A percentile compares a stretch with the other conserved stretches of the same genome.
phyloP scores from a whole-genome alignment of 805 yeast species.

The Wickerhamiella slavikovae region DNA sequence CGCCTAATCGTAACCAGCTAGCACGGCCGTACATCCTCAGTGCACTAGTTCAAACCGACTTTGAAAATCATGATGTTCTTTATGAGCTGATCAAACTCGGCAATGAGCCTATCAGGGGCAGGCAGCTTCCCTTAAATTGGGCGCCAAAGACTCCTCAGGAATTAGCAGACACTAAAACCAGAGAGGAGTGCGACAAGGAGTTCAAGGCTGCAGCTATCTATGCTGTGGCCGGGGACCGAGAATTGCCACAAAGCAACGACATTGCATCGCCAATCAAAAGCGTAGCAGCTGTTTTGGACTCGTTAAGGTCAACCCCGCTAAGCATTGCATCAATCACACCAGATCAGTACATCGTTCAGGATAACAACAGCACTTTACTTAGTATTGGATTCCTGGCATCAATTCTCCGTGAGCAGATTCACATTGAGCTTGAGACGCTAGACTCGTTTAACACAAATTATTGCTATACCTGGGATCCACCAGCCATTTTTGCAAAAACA shows the following conservation, averaged over 20 bases:
- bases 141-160: slow-evolving; percentile 2
- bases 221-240: too few relatives aligned
- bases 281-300: neutral
- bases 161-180: neutral
- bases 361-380: neutral
- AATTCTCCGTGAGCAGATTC: slow-evolving; percentile 5
- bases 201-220: slow-evolving; percentile 5
- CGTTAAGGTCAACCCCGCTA: neutral
- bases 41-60: slow-evolving; percentile 11
- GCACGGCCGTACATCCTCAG: slow-evolving; percentile 7
- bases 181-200: slow-evolving; percentile 3
- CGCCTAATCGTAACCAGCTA: neutral
- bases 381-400: slow-evolving; percentile 6
- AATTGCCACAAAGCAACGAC: neutral
- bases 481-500: slow-evolving; percentile 8
- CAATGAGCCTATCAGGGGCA: slow-evolving; percentile 2
- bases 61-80: slow-evolving; percentile 8
- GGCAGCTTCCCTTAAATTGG: slow-evolving; percentile 1
- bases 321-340: neutral
- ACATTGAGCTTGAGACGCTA: slow-evolving; percentile 4
- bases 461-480: slow-evolving; percentile 12
- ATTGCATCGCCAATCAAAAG: neutral
- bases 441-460: slow-evolving; percentile 1
- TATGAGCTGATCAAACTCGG: slow-evolving; percentile 5
- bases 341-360: neutral